Evolutionary conservation across 1,284 basidiomycete species (phyloP), one percentile per base, ranked within the genome.

Genomic region (Hymenochaete sp.): DNA sequence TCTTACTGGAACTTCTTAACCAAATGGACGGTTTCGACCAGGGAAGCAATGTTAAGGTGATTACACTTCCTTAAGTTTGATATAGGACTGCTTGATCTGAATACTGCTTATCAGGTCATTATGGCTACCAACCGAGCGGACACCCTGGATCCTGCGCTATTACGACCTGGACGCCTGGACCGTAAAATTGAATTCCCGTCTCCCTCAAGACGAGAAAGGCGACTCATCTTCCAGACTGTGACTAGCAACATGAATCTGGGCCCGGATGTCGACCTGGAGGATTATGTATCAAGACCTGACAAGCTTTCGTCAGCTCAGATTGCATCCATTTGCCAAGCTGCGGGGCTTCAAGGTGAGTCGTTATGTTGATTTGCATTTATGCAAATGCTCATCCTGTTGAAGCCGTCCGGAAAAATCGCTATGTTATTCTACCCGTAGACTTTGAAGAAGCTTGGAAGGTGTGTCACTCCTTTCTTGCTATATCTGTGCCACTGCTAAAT

Each of bases 11-110:
- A 63, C 68, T 99, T 51, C 73, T 99, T 51, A 98, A 97, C 62
- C 96, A 99, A 63, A 99, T 99, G 96, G 96, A 99, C 59, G 96
- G 96, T 53, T 99, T 99, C 67, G 96, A 99, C 65, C 96, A 99
- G 65, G 90, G 89, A 4, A 95, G 91, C 62, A 98, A 95, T 58
- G 96, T 99, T 62, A 98, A 99, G 79, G 93, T 90, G 60, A 14
- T 38, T 33, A 18, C 7, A 14, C 11, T 13, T 28, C 4, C 27
- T 44, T 26, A 6, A 18, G 21, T 18, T n/a, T 38, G 39, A 10
- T 35, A 47, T 21, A 2, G 33, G n/a, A 2, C n/a, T 36, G 11
- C 24, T 32, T 35, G 9, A 19, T 7, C 14, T 25, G 38, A 38
- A 33, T n/a, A 25, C 6, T 25, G 11, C n/a, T 13, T 2, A 22